Conservation (phyloP, 2,329 filamentous ascomycete species). For the Cephalotrichum gorgonifer region DNA sequence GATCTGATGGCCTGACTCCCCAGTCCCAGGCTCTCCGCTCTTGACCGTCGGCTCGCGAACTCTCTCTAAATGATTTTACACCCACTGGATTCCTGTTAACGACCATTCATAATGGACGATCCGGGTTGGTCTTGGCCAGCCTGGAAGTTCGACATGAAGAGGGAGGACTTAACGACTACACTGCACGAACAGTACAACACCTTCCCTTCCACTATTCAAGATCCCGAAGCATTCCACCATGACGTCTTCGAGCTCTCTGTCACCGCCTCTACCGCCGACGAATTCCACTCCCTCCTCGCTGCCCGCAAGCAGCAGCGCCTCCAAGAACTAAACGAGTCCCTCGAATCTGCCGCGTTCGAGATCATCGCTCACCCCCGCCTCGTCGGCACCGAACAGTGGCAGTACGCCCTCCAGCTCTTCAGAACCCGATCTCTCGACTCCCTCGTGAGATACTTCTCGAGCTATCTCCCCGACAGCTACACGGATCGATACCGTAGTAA, state of each 20-base stretch:
- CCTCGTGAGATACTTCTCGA: constrained; percentile 48
- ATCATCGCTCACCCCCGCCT: constrained; percentile 50
- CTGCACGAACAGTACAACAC: constrained; percentile 53
- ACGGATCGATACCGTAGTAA: neutral
- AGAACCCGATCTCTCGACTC: constrained; percentile 49
- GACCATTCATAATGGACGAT: constrained; percentile 38
- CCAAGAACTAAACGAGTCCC: constrained; percentile 41
- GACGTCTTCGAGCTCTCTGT: constrained; percentile 49
- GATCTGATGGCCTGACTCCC: constrained; percentile 1
- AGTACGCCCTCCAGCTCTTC: constrained; percentile 47
- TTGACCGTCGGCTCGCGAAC: constrained; percentile 2
- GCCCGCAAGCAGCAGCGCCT: constrained; percentile 43
- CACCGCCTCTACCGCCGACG: constrained; percentile 35
- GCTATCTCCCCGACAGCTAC: constrained; percentile 43
- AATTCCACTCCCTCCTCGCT: constrained; percentile 44
- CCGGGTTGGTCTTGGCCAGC: constrained; percentile 42
- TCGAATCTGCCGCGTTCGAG: constrained; percentile 48
- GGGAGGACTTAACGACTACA: constrained; percentile 44
- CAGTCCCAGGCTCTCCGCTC: neutral
- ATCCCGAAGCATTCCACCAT: constrained; percentile 50
- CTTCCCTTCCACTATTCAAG: constrained; percentile 42
- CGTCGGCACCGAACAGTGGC: constrained; percentile 49
- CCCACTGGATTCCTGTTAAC: constrained; percentile 14
- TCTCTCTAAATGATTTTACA: constrained; percentile 2
- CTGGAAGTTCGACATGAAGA: constrained; percentile 55